Base-by-base conservation (phyloP, 371 early-diverging fungal species). In the Mortierella sp. region DNA sequence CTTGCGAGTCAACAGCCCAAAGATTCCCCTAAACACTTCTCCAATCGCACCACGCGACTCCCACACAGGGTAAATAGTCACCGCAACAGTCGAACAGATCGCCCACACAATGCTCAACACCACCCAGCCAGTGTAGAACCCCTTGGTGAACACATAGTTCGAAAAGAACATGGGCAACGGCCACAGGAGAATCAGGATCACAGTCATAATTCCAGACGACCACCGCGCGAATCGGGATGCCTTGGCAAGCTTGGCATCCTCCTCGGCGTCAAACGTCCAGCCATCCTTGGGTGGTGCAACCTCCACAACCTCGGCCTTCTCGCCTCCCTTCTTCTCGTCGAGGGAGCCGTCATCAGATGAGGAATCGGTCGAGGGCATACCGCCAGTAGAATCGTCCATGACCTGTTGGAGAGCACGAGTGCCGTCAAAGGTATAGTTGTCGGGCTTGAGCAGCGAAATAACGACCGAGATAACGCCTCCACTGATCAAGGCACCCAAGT, bases 101-200 rank as follows among this genome's bases (percentile, higher is more conserved):
- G 90, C 89, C 95, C 95, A 94, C 44, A 91, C 86, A 54, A 94
- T 90, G 46, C 91, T 89, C 3, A 94, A 88, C 0, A 90, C 79
- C 5, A 94, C 91, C 94, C 94, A 94, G 0, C 93, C 93, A 0
- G 92, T 92, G 76, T 94, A 94, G 88, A 94, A 94, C 0, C 87
- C 78, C 43, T 87, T 88, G 10, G 90, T 85, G 78, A 94, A 94
- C 16, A 94, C 92, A 72, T 94, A 94, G 13, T 87, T 86, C 0
- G 92, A 90, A 16, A 88, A 86, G 83, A 92, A 93, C 93, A 94
- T 91, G 11, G 95, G 94, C 70, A 94, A 70, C 0, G 95, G 95
- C 94, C 94, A 94, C 19, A 94, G 67, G 1, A 94, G 61, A 76
- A 94, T 89, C 46, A 94, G 74, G 10, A 89, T 76, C 4, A 94